Percentiles rank a stretch among this genome's conserved stretches.
phyloP scores from a whole-genome alignment of 208 protist genomes.

The Leishmania tarentolae region DNA sequence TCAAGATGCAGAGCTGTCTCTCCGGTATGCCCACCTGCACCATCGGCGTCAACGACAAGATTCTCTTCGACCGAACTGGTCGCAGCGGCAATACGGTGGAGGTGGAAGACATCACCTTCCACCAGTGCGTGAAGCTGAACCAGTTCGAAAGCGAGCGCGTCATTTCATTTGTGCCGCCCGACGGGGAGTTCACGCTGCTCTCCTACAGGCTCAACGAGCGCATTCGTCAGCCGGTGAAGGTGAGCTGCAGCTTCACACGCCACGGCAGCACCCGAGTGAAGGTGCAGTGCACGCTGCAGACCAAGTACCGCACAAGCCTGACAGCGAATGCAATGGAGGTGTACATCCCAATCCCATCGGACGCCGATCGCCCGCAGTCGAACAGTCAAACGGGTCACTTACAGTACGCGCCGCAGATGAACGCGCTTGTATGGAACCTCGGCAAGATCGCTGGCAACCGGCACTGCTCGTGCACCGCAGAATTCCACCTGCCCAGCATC shows the following conservation, averaged over 20 bases:
- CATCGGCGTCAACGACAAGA: slow-evolving; percentile 98
- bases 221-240: slow-evolving; percentile 93
- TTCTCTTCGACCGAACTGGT: slow-evolving; percentile 72
- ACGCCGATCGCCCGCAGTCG: slow-evolving; percentile 97
- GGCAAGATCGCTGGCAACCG: slow-evolving; percentile 96
- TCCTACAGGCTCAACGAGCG: slow-evolving; percentile 97
- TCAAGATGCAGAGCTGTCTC: slow-evolving; percentile 96
- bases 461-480: slow-evolving; percentile 92
- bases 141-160: slow-evolving; percentile 96
- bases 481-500: slow-evolving; percentile 97
- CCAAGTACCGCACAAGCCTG: slow-evolving; percentile 93
- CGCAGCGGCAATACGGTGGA: slow-evolving; percentile 55
- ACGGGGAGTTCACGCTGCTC: slow-evolving; percentile 99
- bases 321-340: slow-evolving; percentile 98
- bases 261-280: slow-evolving; percentile 94
- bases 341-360: slow-evolving; percentile 96
- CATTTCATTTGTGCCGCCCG: slow-evolving; percentile 96
- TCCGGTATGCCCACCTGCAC: slow-evolving; percentile 98
- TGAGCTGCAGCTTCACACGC: slow-evolving; percentile 88
- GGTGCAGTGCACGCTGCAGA: slow-evolving; percentile 91
- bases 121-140: slow-evolving; percentile 98
- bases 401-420: slow-evolving; percentile 97
- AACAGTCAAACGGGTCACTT: slow-evolving; percentile 85
- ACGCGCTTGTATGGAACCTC: slow-evolving; percentile 97
- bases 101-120: slow-evolving; percentile 98